Evolutionary conservation across 305 asterid genomes (phyloP), one percentile per base, ranked within the genome.

Genomic region (Fraxinus paxiana): DNA sequence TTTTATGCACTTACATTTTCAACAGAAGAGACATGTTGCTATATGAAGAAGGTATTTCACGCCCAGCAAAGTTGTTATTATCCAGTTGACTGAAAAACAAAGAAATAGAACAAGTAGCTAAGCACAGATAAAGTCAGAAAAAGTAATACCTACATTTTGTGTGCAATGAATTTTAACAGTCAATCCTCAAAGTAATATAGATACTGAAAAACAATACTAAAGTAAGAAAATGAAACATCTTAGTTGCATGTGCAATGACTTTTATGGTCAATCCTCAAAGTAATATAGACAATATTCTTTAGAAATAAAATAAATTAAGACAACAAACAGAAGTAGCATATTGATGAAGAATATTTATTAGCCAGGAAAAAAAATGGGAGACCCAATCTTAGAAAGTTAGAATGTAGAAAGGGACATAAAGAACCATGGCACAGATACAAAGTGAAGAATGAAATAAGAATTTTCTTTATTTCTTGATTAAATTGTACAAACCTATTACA

Each of bases 31-130:
- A 70, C 93, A 94, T 93, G 86, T 93, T 90, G 75, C 95, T 87
- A 48, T 92, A 96, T 6, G 97, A 89, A 83, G 91, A 73, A 24
- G 99, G 99, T 81, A 96, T 93, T 1, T 73, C 59, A 84, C 85
- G 93, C 80, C 98, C 98, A 6, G 76, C 85, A 48, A 96, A 91
- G 88, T 96, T 87, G 91, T 96, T 96, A 86, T 94, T 96, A 80
- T 96, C 99, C 54, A 96, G 94, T 85, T 96, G 99, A 77, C 99
- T 96, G 94, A 86, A 81, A 82, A 80, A 80, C 59, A 69, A 69
- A 80, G 46, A 69, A 69, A 69, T 15, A 15, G 75, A 69, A 69
- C 63, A 54, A n/a, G 63, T 54, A 54, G 63, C 63, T 31, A 69
- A 81, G 75, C 75, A 75, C 63, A 63, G 43, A 79, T 61, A 75